Evolutionary conservation across 2,329 filamentous ascomycete species (phyloP).

Genomic region (Ophiosphaerella korrae): DNA sequence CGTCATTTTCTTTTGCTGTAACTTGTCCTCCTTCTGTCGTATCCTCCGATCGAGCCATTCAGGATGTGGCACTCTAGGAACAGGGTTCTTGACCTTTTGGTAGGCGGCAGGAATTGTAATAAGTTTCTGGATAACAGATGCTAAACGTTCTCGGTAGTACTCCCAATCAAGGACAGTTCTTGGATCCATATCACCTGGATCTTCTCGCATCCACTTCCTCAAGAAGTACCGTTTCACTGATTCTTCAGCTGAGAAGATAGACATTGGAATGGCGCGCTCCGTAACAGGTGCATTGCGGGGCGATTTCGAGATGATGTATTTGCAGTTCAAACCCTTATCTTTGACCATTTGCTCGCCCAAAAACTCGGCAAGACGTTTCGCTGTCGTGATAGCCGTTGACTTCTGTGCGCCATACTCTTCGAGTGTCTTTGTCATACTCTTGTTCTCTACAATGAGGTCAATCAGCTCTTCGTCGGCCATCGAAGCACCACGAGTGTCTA

Average conservation of each 20-base stretch:
- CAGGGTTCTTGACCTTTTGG: slow-evolving; percentile 92
- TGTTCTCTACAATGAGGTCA: slow-evolving; percentile 99
- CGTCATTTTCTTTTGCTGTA: slow-evolving; percentile 99
- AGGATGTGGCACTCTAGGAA: slow-evolving; percentile 89
- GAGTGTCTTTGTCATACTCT: slow-evolving; percentile 95
- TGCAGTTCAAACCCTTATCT: slow-evolving; percentile 98
- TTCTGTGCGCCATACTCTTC: slow-evolving; percentile 97
- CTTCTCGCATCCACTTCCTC: slow-evolving; percentile 94
- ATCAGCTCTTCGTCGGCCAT: slow-evolving; percentile 96
- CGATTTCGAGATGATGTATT: slow-evolving; percentile 93
- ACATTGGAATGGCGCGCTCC: slow-evolving; percentile 89
- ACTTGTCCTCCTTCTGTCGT: slow-evolving; percentile 91
- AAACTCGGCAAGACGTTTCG: slow-evolving; percentile 92
- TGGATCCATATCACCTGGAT: slow-evolving; percentile 88
- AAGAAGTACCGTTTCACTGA: slow-evolving; percentile 86
- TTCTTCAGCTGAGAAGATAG: slow-evolving; percentile 94
- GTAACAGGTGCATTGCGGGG: slow-evolving; percentile 91
- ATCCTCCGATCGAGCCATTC: slow-evolving; percentile 96
- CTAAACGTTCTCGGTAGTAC: slow-evolving; percentile 94
- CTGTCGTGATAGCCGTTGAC: slow-evolving; percentile 98
- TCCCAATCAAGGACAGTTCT: slow-evolving; percentile 92
- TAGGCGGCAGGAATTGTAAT: slow-evolving; percentile 97
- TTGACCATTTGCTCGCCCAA: slow-evolving; percentile 98
- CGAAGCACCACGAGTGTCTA: slow-evolving; percentile 85
- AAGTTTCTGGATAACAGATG: slow-evolving; percentile 97